These are phyloP conservation scores for Zasmidium citrigriseum DNA, from an alignment of 2,329 filamentous ascomycete species.

Conservation along the genomic window DNA sequence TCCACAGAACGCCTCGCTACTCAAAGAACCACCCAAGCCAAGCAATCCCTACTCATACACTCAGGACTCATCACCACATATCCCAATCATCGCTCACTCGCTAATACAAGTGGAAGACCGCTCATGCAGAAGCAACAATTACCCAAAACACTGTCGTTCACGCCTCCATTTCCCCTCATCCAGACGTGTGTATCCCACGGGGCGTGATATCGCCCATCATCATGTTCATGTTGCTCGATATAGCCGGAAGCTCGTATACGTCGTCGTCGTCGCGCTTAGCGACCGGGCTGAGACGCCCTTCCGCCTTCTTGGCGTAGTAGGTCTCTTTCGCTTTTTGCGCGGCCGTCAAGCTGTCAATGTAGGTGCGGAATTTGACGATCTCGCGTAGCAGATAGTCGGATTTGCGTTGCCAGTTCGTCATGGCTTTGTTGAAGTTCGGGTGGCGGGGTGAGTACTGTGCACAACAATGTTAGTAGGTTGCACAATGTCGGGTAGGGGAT, in stretches of 20 bases:
- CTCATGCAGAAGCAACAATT: slow-evolving; percentile 4
- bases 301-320: slow-evolving; percentile 48
- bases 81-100: background rate
- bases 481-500: background rate
- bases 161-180: slow-evolving; percentile 7
- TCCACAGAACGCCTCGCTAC: background rate
- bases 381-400: slow-evolving; percentile 87
- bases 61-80: background rate
- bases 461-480: slow-evolving; percentile 12
- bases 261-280: slow-evolving; percentile 19
- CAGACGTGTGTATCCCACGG: slow-evolving; percentile 24
- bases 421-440: slow-evolving; percentile 76
- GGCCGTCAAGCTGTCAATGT: slow-evolving; percentile 79
- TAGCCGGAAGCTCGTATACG: slow-evolving; percentile 11
- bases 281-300: slow-evolving; percentile 19
- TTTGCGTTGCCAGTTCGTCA: slow-evolving; percentile 97
- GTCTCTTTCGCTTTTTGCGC: slow-evolving; percentile 70
- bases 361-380: slow-evolving; percentile 95
- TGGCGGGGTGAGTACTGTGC: slow-evolving; percentile 80
- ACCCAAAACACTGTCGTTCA: slow-evolving; percentile 1
- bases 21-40: background rate
- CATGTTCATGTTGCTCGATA: slow-evolving; percentile 7
- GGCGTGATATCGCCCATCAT: slow-evolving; percentile 13
- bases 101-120: background rate
- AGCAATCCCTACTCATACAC: slow-evolving; percentile 3